A percentile compares a stretch with the other conserved stretches of the same genome.
Conservation (phyloP, 495 filamentous ascomycete species). For the Neurospora tetrasperma region DNA sequence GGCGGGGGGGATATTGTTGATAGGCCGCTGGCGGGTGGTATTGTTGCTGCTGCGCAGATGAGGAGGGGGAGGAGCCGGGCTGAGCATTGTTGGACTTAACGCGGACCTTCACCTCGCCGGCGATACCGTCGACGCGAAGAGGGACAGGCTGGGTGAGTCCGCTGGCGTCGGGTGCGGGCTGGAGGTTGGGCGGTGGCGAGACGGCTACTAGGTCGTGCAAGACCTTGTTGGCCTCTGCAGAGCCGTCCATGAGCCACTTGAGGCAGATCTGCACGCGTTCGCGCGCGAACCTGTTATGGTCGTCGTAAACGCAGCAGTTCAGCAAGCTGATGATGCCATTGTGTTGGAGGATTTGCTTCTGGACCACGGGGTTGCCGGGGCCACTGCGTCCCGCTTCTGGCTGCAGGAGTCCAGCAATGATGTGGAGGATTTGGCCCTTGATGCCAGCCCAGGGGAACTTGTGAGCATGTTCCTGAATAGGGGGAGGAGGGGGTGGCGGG, state of each 20-base stretch:
- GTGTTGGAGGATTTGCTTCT: conserved; percentile 71
- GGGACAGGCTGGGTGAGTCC: conserved; percentile 10
- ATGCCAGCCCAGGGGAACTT: conserved; percentile 91
- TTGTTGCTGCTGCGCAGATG: background rate
- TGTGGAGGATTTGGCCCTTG: conserved; percentile 83
- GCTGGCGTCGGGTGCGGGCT: conserved; percentile 4
- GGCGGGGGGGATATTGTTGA: background rate
- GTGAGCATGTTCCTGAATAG: conserved; percentile 63
- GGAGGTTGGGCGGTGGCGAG: conserved; percentile 20
- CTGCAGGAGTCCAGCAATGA: conserved; percentile 69
- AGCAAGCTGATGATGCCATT: conserved; percentile 80
- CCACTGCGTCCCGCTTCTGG: conserved; percentile 37
- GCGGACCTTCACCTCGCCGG: conserved; percentile 35
- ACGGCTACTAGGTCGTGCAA: conserved; percentile 49
- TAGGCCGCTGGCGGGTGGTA: background rate
- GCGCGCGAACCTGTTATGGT: conserved; percentile 79
- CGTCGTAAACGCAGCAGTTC: conserved; percentile 75
- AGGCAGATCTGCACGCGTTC: conserved; percentile 87
- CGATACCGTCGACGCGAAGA: conserved; percentile 34
- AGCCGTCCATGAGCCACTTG: conserved; percentile 80
- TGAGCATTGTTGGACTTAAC: conserved; percentile 5
- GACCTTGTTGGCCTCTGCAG: conserved; percentile 64
- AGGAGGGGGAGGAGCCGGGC: background rate
- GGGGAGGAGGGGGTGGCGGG: conserved; percentile 42
- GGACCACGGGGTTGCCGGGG: conserved; percentile 67